phyloP scores from a whole-genome alignment of 352 stramenopile species.

The Phytophthora brassicae region DNA sequence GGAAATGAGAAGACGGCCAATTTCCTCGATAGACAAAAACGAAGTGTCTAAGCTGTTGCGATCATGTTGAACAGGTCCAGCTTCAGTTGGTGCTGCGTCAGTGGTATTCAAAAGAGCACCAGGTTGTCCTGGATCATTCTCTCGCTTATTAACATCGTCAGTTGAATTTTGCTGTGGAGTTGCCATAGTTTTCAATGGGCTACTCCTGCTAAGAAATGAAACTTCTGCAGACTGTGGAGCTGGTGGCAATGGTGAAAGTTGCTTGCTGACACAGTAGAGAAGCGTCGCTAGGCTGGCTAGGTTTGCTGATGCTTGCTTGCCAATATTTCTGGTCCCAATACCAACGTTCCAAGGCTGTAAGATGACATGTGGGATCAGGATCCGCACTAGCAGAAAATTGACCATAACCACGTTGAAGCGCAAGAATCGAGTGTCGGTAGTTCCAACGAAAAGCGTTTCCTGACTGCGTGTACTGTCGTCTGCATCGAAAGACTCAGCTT shows the following conservation, averaged over 20 bases:
- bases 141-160: background rate
- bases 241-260: conserved; percentile 47
- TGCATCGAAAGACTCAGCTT: background rate
- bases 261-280: conserved; percentile 49
- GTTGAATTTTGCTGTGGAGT: background rate
- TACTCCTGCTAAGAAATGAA: conserved; percentile 13
- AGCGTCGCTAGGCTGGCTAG: conserved; percentile 51
- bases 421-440: conserved; percentile 9
- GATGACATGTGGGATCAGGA: conserved; percentile 63
- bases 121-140: background rate
- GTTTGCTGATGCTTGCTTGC: conserved; percentile 34
- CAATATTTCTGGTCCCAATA: conserved; percentile 33
- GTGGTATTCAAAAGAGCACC: background rate
- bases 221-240: conserved; percentile 2
- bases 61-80: background rate
- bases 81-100: background rate
- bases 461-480: background rate
- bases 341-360: conserved; percentile 50
- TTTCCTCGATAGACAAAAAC: conserved; percentile 37
- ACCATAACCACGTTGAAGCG: conserved; percentile 59
- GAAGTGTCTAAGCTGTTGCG: background rate
- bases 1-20: conserved; percentile 29
- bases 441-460: background rate
- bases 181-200: conserved; percentile 12
- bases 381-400: conserved; percentile 64